Conservation (phyloP, 139 green algal genomes). For the Micromonas pusilla region DNA sequence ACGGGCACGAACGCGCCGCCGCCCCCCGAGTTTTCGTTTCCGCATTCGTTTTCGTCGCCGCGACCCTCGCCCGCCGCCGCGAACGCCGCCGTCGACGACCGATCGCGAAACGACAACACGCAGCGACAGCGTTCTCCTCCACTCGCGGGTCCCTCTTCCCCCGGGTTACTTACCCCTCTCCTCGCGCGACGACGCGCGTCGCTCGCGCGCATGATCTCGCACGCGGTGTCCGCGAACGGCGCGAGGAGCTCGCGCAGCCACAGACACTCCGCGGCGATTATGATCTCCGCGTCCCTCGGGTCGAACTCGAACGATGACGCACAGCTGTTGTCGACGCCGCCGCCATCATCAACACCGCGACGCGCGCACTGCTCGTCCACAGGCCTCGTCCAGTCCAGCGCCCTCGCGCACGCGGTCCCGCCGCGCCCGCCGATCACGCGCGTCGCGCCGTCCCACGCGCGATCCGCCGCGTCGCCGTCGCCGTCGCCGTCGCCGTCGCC, state of each 20-base stretch:
- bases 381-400: slow-evolving; percentile 2
- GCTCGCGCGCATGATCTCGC: background rate
- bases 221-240: background rate
- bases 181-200: too few relatives aligned
- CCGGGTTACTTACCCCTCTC: too few relatives aligned
- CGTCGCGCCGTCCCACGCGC: background rate
- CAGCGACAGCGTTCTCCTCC: too few relatives aligned
- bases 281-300: background rate
- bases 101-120: background rate
- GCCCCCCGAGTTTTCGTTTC: background rate
- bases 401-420: background rate
- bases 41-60: too few relatives aligned
- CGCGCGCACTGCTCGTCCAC: background rate
- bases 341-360: too few relatives aligned
- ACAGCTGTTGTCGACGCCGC: background rate
- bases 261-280: slow-evolving; percentile 17
- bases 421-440: background rate
- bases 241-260: slow-evolving; percentile 7
- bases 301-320: background rate
- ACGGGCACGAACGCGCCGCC: background rate
- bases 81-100: background rate
- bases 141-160: too few relatives aligned
- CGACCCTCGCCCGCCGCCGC: too few relatives aligned
- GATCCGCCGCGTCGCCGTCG: background rate
- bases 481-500: background rate